Base-by-base conservation (phyloP, 306 rosid genomes). In the Senna tora region DNA sequence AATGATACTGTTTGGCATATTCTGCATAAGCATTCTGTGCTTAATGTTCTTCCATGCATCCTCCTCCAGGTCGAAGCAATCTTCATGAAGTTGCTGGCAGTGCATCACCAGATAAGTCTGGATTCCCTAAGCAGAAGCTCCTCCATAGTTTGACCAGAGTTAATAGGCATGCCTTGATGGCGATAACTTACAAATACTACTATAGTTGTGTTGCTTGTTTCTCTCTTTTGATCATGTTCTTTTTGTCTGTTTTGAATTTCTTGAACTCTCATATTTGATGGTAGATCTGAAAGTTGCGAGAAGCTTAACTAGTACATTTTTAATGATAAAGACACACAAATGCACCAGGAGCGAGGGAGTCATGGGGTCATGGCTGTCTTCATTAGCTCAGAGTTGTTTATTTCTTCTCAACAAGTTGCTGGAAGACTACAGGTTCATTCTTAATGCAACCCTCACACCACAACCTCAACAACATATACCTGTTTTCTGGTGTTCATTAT, bases 81-180 rank as follows among this genome's bases (percentile, higher is more conserved):
- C 55, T 74, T 49, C 80, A 72, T 68, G 80, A 74, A 65, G 70
- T 80, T 80, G 78, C 78, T 51, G 56, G 73, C 61, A 74, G 74
- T 53, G 67, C 53, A 42, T 67, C 82, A 9, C 71, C 86, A 50
- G 74, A 74, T 39, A 52, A 71, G 59, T 81, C 79, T 79, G 61
- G 47, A 62, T 69, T 68, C 66, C 79, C 38, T 64, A 75, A 49
- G 82, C 45, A 51, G 84, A 86, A 61, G 82, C 78, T 55, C 5
- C 56, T 80, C 72, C 76, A 45, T 83, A n/a, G n/a, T n/a, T n/a
- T n/a, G 92, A 87, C 62, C 88, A 93, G 98, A 88, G 93, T 73
- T 90, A 93, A 80, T 90, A 85, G 61, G 81, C 84, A 73, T 88
- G 93, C 73, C 97, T 96, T 25, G 96, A 90, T 57, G 90, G 93